phyloP scores from a whole-genome alignment of 257 asterid species.

The Lycium ferocissimum region DNA sequence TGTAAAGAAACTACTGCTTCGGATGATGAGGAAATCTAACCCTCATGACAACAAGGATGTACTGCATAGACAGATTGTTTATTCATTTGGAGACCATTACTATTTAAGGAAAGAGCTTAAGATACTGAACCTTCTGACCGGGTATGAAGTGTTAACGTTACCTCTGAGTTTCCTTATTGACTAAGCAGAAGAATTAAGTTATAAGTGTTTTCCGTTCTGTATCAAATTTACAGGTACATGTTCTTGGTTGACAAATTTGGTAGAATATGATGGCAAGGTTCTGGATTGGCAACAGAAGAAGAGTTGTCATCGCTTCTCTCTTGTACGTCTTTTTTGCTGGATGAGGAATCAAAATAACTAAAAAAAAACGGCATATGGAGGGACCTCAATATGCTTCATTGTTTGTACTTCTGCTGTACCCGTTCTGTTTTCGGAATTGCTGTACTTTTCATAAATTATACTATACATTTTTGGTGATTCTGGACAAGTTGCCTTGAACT shows the following conservation, averaged over 20 bases:
- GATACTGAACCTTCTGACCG: constrained; percentile 81
- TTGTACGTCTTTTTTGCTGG: constrained; percentile 72
- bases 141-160: constrained; percentile 50
- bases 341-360: constrained; percentile 47
- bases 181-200: constrained; percentile 9
- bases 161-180: constrained; percentile 16
- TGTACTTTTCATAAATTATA: neutral
- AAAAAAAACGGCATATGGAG: neutral
- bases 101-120: constrained; percentile 88
- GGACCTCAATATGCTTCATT: neutral
- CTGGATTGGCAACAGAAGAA: constrained; percentile 77
- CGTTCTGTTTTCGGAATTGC: neutral
- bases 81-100: constrained; percentile 89
- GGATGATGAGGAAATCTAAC: constrained; percentile 70
- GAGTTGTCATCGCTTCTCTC: constrained; percentile 75
- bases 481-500: neutral
- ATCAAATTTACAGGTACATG: constrained; percentile 58
- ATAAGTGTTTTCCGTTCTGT: neutral
- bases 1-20: constrained; percentile 75
- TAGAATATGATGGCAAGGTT: constrained; percentile 91
- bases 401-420: neutral
- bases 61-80: constrained; percentile 64
- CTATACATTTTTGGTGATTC: neutral
- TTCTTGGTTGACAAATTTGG: constrained; percentile 86
- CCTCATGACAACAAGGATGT: constrained; percentile 50